Base-by-base conservation (phyloP, 1,139 yeast species). In the Saccharomyces hybrid region DNA sequence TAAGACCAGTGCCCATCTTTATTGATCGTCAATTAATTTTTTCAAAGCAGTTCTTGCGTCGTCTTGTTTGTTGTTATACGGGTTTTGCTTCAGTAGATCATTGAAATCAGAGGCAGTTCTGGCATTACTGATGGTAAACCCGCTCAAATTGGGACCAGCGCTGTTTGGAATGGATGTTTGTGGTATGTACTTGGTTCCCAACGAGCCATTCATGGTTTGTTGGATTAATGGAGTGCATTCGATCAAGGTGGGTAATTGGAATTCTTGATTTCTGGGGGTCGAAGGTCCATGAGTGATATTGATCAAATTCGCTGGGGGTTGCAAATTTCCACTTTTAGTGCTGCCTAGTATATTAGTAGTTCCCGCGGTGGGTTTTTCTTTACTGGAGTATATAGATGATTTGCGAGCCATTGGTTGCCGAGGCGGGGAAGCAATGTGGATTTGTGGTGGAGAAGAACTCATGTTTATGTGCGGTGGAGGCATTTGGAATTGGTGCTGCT, bases 41-140 rank as follows among this genome's bases (percentile, higher is more conserved):
- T 62, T 61, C 32, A 66, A 54, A n/a, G 70, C 70, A 16, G 59
- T 50, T 50, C 69, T 58, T 2, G 70, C 70, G 52, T 66, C 70
- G 52, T 66, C 70, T 11, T 56, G 58, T 34, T 58, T 64, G 28
- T 51, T 49, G 8, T 52, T 48, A n/a, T 27, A 19, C 13, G 32
- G 13, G 23, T 47, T 46, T 6, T 34, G 44, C 13, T 49, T 52
- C 26, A 13, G 28, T 46, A 6, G 11, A 23, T 25, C 29, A 46
- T 46, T 14, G 11, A 16, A 38, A 16, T 4, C 23, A n/a, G 48
- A 13, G 31, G 32, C 34, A 42, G 28, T 46, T 53, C 31, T 25
- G 34, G 52, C 47, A 48, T 32, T 47, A 47, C 48, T 32, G 27
- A 46, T 11, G 23, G 46, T 46, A 31, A 47, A 41, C 19, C 34